phyloP scores from a whole-genome alignment of 176 grass and related monocot genomes.

The Triticum monococcum region DNA sequence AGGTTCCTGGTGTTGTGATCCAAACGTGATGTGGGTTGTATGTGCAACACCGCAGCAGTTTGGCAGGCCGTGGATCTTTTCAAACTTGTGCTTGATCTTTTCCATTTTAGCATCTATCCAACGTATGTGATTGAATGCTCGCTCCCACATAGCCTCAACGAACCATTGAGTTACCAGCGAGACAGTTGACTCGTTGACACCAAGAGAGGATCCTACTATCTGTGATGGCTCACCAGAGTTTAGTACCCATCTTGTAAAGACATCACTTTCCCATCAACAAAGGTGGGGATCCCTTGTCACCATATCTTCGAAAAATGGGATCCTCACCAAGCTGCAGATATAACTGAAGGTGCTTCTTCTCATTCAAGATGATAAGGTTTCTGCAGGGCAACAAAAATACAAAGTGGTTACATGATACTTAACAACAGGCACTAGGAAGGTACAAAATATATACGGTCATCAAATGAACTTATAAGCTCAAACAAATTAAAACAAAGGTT shows the following conservation, averaged over 20 bases:
- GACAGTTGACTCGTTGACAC: slow-evolving; percentile 49
- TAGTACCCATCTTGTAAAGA: not conserved
- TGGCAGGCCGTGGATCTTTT: no score
- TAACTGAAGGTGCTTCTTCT: no score
- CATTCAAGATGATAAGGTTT: not conserved
- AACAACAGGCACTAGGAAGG: not conserved
- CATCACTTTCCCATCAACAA: no score
- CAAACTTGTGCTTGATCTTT: no score
- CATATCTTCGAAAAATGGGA: no score
- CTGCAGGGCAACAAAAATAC: not conserved
- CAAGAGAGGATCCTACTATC: slow-evolving; percentile 46
- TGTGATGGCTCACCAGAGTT: slow-evolving; percentile 61
- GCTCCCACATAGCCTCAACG: slow-evolving; percentile 49
- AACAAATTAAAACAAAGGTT: no score
- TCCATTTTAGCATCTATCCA: no score
- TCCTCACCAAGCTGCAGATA: no score
- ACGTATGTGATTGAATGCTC: not conserved
- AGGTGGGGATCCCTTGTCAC: no score
- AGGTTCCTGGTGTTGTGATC: no score
- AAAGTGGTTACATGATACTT: not conserved
- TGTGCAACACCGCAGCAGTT: no score
- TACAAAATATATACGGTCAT: not conserved
- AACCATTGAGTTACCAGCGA: slow-evolving; percentile 52
- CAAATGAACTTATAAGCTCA: not conserved
- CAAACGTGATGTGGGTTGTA: no score